These are phyloP conservation scores for Lanmaoa pseudosensibilis DNA, from an alignment of 768 basidiomycete species.

Conservation along the genomic window DNA sequence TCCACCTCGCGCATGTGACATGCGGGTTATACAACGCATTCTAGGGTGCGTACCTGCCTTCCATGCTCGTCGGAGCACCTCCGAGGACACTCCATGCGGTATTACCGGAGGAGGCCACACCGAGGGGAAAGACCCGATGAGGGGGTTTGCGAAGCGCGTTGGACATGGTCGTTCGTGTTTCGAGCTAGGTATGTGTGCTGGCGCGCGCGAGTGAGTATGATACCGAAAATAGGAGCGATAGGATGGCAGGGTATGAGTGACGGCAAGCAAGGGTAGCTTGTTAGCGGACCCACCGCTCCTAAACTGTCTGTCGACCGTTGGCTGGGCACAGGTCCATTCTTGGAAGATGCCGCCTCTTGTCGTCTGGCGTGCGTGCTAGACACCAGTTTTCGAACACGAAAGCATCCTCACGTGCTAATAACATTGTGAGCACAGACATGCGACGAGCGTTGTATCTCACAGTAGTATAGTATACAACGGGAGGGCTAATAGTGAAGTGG, in stretches of 20 bases:
- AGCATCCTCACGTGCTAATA: constrained; percentile 74
- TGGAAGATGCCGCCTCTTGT: constrained; percentile 39
- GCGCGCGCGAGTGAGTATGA: not conserved
- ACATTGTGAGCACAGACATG: not conserved
- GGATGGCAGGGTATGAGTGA: not conserved
- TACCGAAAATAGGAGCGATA: not conserved
- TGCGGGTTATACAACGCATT: not conserved
- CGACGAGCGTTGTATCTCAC: constrained; percentile 38
- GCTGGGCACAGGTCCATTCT: constrained; percentile 59
- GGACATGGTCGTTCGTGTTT: constrained; percentile 39
- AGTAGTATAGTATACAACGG: constrained; percentile 82
- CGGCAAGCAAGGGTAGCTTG: constrained; percentile 19
- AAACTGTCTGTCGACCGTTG: constrained; percentile 69
- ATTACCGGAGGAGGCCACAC: constrained; percentile 6
- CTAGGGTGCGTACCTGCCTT: constrained; percentile 25
- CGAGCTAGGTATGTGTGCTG: constrained; percentile 31
- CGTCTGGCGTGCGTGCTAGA: constrained; percentile 47
- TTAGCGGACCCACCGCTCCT: constrained; percentile 45
- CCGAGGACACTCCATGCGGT: constrained; percentile 28
- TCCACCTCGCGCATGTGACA: no score
- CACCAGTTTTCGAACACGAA: constrained; percentile 55
- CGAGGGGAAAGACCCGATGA: constrained; percentile 21
- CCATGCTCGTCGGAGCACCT: constrained; percentile 11
- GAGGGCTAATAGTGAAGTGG: constrained; percentile 49
- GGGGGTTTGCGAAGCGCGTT: constrained; percentile 42